Base-by-base conservation (phyloP, 345 rosid species). In the Kandelia obovata region DNA sequence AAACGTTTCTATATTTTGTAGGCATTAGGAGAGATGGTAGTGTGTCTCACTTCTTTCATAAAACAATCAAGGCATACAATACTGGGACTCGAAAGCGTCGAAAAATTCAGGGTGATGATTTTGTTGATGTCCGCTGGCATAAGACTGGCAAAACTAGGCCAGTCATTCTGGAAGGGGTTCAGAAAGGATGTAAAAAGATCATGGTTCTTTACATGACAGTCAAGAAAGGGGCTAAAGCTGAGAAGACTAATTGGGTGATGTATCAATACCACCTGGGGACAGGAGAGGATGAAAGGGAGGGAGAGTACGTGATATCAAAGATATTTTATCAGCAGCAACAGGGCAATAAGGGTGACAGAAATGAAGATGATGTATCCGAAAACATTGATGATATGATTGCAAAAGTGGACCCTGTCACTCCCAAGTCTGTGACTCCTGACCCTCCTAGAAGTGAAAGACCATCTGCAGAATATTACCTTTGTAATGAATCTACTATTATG, bases 191-290 rank as follows among this genome's bases (percentile, higher is more conserved):
- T 77, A 92, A 92, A 80, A 95, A 92, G 59, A 86, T 89, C 46
- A 95, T 95, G 99, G 99, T 95, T 74, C 97, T 91, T 39, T 87
- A 95, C 70, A 66, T 59, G 49, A 83, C 77, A 74, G 28, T 52
- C 51, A 64, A 26, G 55, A 81, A 67, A 76, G 97, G 93, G 55
- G 96, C 88, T 17, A 95, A 88, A 75, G 62, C 92, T 11, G 91
- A 83, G 68, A 95, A 91, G 79, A 85, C 99, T 11, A 91, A 89
- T 68, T 91, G 99, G 98, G 93, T 87, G 73, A 95, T 95, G 99
- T 97, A 91, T 72, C 98, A 94, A 53, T 94, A 94, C 76, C 98
- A 94, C 78, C 81, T 94, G 32, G 97, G 96, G 69, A 88, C 86
- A 1, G 87, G 74, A 35, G 97, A 91, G 79, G 99, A 94, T 55